These are phyloP conservation scores for Dianthus caryophyllus DNA, from an alignment of 148 eudicot genomes.

Conservation along the genomic window DNA sequence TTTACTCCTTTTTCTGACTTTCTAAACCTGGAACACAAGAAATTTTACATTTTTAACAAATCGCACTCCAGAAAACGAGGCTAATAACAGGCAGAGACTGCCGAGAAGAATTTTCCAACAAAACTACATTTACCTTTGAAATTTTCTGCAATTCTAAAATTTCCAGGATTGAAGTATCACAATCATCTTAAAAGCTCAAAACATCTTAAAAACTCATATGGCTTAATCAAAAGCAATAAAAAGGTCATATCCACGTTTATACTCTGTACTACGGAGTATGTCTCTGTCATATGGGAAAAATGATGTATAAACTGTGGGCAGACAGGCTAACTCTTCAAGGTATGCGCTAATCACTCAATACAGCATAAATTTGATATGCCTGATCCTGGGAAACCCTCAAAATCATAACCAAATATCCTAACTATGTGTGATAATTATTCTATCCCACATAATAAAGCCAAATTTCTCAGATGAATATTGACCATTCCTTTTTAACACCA, in stretches of 20 bases:
- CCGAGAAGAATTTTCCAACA: not conserved
- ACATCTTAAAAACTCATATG: not conserved
- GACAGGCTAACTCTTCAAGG: not conserved
- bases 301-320: not conserved
- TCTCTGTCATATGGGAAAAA: not conserved
- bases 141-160: not conserved
- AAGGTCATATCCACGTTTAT: not conserved
- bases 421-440: too few relatives aligned
- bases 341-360: not conserved
- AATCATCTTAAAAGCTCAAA: conserved; percentile 10
- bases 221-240: not conserved
- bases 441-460: too few relatives aligned
- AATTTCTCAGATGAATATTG: not conserved
- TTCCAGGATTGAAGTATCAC: not conserved
- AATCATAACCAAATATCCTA: not conserved
- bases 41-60: not conserved
- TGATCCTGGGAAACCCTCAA: not conserved
- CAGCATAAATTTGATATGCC: not conserved
- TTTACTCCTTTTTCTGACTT: conserved; percentile 42
- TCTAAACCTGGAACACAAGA: conserved; percentile 53
- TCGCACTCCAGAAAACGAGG: not conserved
- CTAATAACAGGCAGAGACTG: conserved; percentile 1
- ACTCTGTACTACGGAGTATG: too few relatives aligned
- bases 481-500: not conserved
- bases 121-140: too few relatives aligned